These are phyloP conservation scores for Mortierella sp. DNA, from an alignment of 371 early-diverging fungal species.

Conservation along the genomic window DNA sequence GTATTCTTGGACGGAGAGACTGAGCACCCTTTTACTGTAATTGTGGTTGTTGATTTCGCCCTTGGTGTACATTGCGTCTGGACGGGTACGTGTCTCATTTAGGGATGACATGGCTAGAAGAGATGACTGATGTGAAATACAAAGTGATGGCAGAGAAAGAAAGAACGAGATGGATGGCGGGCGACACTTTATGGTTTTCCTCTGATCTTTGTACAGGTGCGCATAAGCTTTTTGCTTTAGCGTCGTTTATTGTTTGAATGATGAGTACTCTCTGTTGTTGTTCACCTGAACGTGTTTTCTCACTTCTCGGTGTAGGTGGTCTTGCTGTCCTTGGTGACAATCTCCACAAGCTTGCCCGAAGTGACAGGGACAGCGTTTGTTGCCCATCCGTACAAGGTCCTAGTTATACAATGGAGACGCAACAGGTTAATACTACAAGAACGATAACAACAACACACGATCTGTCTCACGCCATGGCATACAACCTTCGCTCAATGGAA, in stretches of 20 bases:
- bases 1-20: constrained; percentile 16
- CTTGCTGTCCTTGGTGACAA: constrained; percentile 65
- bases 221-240: neutral
- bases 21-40: neutral
- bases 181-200: neutral
- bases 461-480: neutral
- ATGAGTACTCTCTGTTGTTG: neutral
- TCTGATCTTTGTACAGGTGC: neutral
- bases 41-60: neutral
- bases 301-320: constrained; percentile 64
- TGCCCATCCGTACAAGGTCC: constrained; percentile 69
- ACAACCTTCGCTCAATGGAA: neutral
- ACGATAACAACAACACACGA: neutral
- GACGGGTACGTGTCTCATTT: neutral
- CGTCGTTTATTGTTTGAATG: neutral
- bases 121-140: neutral
- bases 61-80: neutral
- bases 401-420: constrained; percentile 24
- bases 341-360: constrained; percentile 71
- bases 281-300: neutral
- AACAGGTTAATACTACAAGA: neutral
- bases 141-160: neutral
- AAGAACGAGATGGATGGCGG: neutral
- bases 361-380: constrained; percentile 59
- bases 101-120: neutral